Conservation (phyloP, 2,329 filamentous ascomycete species). For the Sclerotinia spermophila region DNA sequence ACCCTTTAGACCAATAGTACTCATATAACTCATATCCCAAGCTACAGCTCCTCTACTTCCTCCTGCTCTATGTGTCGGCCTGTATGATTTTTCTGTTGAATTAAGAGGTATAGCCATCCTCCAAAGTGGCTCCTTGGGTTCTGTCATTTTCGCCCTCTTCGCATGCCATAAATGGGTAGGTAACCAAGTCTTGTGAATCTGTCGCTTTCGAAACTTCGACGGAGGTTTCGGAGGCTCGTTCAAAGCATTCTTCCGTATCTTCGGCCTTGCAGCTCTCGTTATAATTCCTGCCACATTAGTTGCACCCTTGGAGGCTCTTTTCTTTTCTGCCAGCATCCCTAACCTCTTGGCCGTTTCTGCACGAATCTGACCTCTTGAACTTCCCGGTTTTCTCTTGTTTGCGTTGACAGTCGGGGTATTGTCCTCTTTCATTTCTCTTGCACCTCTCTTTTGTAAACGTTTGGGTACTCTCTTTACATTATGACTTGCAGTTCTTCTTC, state of each 20-base stretch:
- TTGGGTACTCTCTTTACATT: conserved; percentile 88
- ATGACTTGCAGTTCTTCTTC: conserved; percentile 87
- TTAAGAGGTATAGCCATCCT: conserved; percentile 81
- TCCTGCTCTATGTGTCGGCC: conserved; percentile 78
- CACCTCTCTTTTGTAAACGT: conserved; percentile 66
- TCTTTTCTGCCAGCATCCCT: conserved; percentile 57
- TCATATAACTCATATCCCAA: conserved; percentile 95
- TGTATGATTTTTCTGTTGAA: conserved; percentile 84
- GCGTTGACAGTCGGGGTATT: conserved; percentile 79
- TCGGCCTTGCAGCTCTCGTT: conserved; percentile 52
- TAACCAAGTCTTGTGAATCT: conserved; percentile 86
- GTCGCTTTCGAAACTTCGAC: conserved; percentile 77
- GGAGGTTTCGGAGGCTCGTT: conserved; percentile 60
- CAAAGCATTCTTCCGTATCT: conserved; percentile 66
- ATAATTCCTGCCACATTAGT: conserved; percentile 34
- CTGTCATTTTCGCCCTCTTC: conserved; percentile 86
- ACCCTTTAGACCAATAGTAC: conserved; percentile 77
- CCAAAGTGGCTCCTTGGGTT: conserved; percentile 77
- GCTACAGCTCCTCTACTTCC: conserved; percentile 72
- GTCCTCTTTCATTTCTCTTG: conserved; percentile 75
- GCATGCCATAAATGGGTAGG: conserved; percentile 93
- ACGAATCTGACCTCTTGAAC: conserved; percentile 58
- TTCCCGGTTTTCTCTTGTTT: conserved; percentile 58
- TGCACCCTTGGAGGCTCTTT: conserved; percentile 44
- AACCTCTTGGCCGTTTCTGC: conserved; percentile 73